phyloP scores from a whole-genome alignment of 2,329 filamentous ascomycete genomes.

The Xylariaceae sp. region DNA sequence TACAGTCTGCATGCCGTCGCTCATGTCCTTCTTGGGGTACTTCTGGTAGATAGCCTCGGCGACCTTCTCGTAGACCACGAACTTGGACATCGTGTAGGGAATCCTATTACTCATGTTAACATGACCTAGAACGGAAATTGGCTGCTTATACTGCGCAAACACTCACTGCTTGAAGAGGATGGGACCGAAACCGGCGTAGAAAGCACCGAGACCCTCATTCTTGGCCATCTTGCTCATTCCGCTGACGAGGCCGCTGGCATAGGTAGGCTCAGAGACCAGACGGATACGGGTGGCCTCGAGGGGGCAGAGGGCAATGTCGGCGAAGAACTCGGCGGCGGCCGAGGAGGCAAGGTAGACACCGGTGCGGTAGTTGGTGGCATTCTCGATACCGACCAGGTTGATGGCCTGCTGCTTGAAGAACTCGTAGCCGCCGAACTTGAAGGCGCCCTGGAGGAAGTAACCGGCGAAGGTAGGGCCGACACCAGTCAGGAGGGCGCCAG shows the following conservation, averaged over 20 bases:
- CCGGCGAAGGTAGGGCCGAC: conserved; percentile 65
- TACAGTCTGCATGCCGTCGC: conserved; percentile 54
- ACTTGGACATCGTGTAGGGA: conserved; percentile 76
- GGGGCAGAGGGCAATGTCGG: conserved; percentile 64
- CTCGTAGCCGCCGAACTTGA: conserved; percentile 78
- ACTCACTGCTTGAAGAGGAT: conserved; percentile 63
- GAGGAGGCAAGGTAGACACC: conserved; percentile 57
- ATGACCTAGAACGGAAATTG: neutral
- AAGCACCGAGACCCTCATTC: conserved; percentile 62
- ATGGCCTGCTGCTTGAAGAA: conserved; percentile 77
- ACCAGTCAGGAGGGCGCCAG: conserved; percentile 64
- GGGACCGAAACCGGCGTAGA: conserved; percentile 70
- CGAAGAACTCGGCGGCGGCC: conserved; percentile 45
- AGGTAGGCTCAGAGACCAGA: conserved; percentile 65
- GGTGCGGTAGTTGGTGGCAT: conserved; percentile 57
- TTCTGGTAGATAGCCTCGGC: conserved; percentile 54
- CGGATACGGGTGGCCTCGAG: conserved; percentile 73
- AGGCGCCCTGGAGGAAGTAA: conserved; percentile 73
- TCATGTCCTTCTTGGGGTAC: conserved; percentile 56
- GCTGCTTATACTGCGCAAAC: neutral
- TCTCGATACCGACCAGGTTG: conserved; percentile 58
- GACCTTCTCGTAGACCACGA: conserved; percentile 74
- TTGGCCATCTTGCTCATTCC: conserved; percentile 64
- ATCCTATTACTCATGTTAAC: conserved; percentile 39
- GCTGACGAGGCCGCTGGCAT: conserved; percentile 58